Base-by-base conservation (phyloP, 305 asterid species). In the Fraxinus sp. region DNA sequence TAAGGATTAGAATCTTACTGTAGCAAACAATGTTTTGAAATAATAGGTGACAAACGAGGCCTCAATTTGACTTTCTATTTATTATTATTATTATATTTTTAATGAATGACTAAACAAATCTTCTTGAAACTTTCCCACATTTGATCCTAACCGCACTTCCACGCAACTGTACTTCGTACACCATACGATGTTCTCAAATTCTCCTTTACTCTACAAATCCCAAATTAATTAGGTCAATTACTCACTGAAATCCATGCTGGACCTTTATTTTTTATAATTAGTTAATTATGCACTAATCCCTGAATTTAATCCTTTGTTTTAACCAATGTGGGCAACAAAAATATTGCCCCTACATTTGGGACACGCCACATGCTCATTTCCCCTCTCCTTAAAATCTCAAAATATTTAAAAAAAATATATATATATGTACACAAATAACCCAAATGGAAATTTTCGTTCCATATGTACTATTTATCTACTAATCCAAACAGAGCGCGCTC, bases 151-250 rank as follows among this genome's bases (percentile, higher is more conserved):
- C 70, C 91, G 92, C 93, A 91, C 87, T 83, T 84, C 90, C 91
- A 91, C 87, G 95, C 89, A 84, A 39, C 84, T 39, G 83, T 78
- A 86, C 89, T 81, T 87, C 93, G 96, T 92, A 89, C 92, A 82
- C 87, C 89, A 84, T 90, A 92, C 95, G 94, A 87, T 88, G 89
- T 88, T 77, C 82, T 84, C 82, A 41, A 43, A 84, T 77, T 85
- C 81, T 80, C 72, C 77, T 79, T 77, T 43, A 70, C 85, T 79
- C 84, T 11, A 66, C 75, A 11, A 78, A 39, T 77, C 74, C 24
- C 57, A 68, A 62, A 49, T 77, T 80, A 86, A 84, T 64, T 79
- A 66, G 16, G 41, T 80, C 83, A 79, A 83, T 78, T 74, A 49
- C 30, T 87, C 90, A 84, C 95, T 90, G 94, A 91, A 89, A 88